phyloP scores from a whole-genome alignment of 176 grass and related monocot species.

The Oryza rufipogon region DNA sequence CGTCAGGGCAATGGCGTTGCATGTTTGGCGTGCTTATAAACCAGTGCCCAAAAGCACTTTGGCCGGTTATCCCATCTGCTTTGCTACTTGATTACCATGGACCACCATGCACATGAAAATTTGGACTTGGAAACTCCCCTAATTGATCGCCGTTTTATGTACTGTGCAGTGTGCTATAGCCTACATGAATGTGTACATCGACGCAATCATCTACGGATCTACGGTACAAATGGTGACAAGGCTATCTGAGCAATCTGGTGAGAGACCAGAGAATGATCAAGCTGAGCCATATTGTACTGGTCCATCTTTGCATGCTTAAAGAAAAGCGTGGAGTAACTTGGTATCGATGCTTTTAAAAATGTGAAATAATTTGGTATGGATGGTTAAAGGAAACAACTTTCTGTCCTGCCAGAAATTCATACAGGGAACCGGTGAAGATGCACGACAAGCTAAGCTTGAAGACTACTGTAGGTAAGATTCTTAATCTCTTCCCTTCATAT shows the following conservation, averaged over 20 bases:
- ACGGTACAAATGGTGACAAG: not conserved
- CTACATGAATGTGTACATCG: not conserved
- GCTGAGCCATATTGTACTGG: not conserved
- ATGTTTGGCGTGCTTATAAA: slow-evolving; percentile 8
- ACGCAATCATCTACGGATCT: not conserved
- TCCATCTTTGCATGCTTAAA: not conserved
- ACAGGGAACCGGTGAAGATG: not conserved
- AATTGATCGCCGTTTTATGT: not conserved
- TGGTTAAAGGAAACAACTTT: not conserved
- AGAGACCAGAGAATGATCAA: not conserved
- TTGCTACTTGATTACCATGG: slow-evolving; percentile 18
- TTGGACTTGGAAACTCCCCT: slow-evolving; percentile 9
- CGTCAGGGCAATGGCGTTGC: not conserved
- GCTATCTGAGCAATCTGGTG: not conserved
- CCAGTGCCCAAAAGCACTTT: slow-evolving; percentile 24
- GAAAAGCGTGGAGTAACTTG: not conserved
- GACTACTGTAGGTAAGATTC: not conserved
- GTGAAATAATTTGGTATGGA: not conserved
- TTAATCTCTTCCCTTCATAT: no score
- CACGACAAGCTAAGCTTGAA: not conserved
- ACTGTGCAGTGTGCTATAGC: not conserved
- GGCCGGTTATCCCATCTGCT: not conserved
- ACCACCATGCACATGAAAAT: slow-evolving; percentile 5
- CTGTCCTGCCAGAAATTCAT: not conserved
- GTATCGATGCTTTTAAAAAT: not conserved